Conservation (phyloP, 179 eudicot species). For the Silene coronaria region DNA sequence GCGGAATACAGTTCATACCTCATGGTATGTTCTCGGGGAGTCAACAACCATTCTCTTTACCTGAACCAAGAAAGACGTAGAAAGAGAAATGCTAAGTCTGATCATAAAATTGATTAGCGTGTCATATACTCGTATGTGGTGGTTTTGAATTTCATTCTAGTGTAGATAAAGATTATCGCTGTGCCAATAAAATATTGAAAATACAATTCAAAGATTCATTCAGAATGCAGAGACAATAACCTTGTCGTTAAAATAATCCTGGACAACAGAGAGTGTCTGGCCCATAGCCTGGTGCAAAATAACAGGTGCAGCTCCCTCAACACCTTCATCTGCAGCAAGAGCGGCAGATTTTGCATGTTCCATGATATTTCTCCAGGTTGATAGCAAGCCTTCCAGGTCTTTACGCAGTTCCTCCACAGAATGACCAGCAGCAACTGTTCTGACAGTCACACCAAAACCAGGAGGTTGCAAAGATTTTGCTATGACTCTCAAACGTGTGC, state of each 20-base stretch:
- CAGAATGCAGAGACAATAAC: slow-evolving; percentile 26
- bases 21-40: slow-evolving; percentile 88
- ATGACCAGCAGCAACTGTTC: slow-evolving; percentile 93
- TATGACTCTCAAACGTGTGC: slow-evolving; percentile 70
- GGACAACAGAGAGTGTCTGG: slow-evolving; percentile 85
- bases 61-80: slow-evolving; percentile 35
- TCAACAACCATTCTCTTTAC: slow-evolving; percentile 88
- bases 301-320: slow-evolving; percentile 81
- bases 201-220: slow-evolving; percentile 1
- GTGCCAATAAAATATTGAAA: slow-evolving; percentile 1
- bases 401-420: slow-evolving; percentile 71
- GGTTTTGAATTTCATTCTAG: not conserved
- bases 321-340: slow-evolving; percentile 97
- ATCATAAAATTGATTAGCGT: not conserved
- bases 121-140: not conserved
- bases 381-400: slow-evolving; percentile 80
- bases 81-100: not conserved
- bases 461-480: slow-evolving; percentile 81
- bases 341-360: slow-evolving; percentile 93
- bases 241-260: slow-evolving; percentile 88
- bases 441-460: slow-evolving; percentile 80
- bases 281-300: slow-evolving; percentile 88
- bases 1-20: slow-evolving; percentile 39
- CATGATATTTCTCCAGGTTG: slow-evolving; percentile 77
- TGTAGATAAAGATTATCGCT: not conserved